phyloP scores from a whole-genome alignment of 2,329 filamentous ascomycete species.

The Gliomastix tumulicola region DNA sequence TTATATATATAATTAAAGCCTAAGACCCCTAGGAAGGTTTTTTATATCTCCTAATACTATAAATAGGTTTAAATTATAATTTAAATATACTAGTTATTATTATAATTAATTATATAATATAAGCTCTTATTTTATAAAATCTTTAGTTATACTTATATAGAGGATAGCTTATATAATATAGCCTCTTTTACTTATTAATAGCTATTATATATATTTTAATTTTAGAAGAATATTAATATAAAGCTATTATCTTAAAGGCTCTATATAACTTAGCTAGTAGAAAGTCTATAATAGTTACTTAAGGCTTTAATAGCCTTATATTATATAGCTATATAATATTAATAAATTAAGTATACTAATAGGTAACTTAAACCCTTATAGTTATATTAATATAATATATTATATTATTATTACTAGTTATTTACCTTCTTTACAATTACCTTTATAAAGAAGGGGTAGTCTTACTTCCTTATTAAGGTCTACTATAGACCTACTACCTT shows the following conservation, averaged over 20 bases:
- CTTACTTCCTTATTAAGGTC: neutral
- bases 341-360: constrained; percentile 3
- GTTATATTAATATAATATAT: constrained; percentile 5
- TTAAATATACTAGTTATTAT: neutral
- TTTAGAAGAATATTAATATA: neutral
- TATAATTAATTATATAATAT: neutral
- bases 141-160: no score
- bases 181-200: neutral
- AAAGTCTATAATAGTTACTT: neutral
- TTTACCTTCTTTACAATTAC: neutral
- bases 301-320: neutral
- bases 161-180: neutral
- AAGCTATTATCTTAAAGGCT: neutral
- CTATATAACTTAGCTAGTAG: neutral
- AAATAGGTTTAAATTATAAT: neutral
- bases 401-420: neutral
- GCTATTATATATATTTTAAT: neutral
- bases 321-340: neutral
- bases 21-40: neutral
- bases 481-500: neutral
- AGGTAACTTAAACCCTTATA: neutral
- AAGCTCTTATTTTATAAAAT: no score
- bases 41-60: neutral
- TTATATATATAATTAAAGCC: neutral
- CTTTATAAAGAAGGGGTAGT: neutral